phyloP scores from a whole-genome alignment of 2,329 filamentous ascomycete genomes.

The Aspergillus melleus region DNA sequence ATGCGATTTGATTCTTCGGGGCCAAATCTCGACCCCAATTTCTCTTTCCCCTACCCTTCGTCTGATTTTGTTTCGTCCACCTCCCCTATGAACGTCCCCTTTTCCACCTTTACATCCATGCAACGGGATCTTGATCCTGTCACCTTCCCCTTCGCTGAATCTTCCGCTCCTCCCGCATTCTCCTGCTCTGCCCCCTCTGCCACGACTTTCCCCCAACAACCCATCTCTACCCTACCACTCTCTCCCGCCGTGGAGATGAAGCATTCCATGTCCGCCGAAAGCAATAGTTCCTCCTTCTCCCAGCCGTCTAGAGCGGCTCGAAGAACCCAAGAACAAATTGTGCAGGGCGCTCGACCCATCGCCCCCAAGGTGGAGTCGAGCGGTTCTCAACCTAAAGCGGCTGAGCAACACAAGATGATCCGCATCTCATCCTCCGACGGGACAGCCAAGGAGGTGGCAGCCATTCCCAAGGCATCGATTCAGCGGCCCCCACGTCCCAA shows the following conservation, averaged over 20 bases:
- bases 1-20: slow-evolving; percentile 45
- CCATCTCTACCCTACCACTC: slow-evolving; percentile 32
- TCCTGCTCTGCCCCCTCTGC: slow-evolving; percentile 39
- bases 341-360: slow-evolving; percentile 50
- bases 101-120: slow-evolving; percentile 21
- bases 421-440: slow-evolving; percentile 54
- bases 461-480: slow-evolving; percentile 57
- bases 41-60: slow-evolving; percentile 30
- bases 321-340: slow-evolving; percentile 51
- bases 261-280: slow-evolving; percentile 50
- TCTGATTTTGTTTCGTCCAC: slow-evolving; percentile 29
- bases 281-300: slow-evolving; percentile 46
- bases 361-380: slow-evolving; percentile 47
- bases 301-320: slow-evolving; percentile 46
- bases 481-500: slow-evolving; percentile 69
- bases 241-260: slow-evolving; percentile 52
- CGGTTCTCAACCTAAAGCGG: slow-evolving; percentile 31
- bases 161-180: slow-evolving; percentile 32
- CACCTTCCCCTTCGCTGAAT: slow-evolving; percentile 32
- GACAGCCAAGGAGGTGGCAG: slow-evolving; percentile 55
- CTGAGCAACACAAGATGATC: slow-evolving; percentile 50
- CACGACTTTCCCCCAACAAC: slow-evolving; percentile 28
- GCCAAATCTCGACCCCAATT: slow-evolving; percentile 35
- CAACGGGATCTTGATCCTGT: slow-evolving; percentile 24
- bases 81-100: slow-evolving; percentile 31